phyloP scores from a whole-genome alignment of 805 yeast genomes.

The Torulaspora quercuum region DNA sequence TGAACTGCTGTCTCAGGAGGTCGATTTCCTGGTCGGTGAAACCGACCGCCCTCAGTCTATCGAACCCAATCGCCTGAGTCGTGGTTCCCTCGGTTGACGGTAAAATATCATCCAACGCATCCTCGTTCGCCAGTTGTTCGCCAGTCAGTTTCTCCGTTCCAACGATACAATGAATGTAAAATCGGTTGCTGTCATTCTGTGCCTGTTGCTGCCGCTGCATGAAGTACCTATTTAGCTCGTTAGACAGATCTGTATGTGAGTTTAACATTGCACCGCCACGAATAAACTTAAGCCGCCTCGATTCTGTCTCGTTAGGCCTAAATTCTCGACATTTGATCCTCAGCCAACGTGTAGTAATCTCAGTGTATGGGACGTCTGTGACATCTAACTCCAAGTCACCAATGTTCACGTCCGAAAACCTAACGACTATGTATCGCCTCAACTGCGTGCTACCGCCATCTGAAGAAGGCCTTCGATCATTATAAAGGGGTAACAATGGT shows the following conservation, averaged over 20 bases:
- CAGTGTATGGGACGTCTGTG: slow-evolving; percentile 22
- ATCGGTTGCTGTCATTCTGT: slow-evolving; percentile 26
- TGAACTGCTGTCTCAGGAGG: slow-evolving; percentile 71
- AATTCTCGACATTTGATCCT: slow-evolving; percentile 30
- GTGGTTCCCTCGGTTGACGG: slow-evolving; percentile 29
- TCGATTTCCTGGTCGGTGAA: slow-evolving; percentile 73
- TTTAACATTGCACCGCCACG: slow-evolving; percentile 31
- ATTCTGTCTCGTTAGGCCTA: slow-evolving; percentile 18
- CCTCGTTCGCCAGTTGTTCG: slow-evolving; percentile 58
- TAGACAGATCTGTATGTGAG: slow-evolving; percentile 20
- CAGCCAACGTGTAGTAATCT: slow-evolving; percentile 30
- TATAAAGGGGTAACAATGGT: slow-evolving; percentile 21
- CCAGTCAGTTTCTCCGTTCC: slow-evolving; percentile 47
- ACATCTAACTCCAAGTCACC: slow-evolving; percentile 30
- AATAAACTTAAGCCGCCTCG: slow-evolving; percentile 29
- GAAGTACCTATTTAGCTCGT: slow-evolving; percentile 20
- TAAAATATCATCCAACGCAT: slow-evolving; percentile 45
- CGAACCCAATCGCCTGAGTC: slow-evolving; percentile 74
- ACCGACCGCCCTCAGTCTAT: slow-evolving; percentile 77
- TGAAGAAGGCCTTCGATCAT: slow-evolving; percentile 5
- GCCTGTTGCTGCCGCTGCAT: slow-evolving; percentile 8
- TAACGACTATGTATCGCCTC: slow-evolving; percentile 21
- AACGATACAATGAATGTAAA: slow-evolving; percentile 76
- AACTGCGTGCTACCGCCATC: slow-evolving; percentile 1
- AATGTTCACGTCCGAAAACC: slow-evolving; percentile 32